These are phyloP conservation scores for Aegilops bicornis DNA, from an alignment of 176 grass and related monocot genomes.

Conservation along the genomic window DNA sequence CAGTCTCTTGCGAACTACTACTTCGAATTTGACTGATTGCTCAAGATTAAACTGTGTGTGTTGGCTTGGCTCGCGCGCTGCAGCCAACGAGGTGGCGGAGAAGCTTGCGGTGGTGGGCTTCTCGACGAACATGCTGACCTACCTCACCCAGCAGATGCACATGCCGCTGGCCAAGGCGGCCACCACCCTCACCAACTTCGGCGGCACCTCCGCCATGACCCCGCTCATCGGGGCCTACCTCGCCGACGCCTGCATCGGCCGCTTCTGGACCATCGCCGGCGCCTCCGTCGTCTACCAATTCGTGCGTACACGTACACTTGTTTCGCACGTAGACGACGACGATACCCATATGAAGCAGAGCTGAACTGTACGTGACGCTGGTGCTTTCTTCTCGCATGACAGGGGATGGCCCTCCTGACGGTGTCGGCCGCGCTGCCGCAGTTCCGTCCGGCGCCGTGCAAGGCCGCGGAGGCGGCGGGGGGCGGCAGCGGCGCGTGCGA, in stretches of 20 bases:
- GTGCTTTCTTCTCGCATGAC: background rate
- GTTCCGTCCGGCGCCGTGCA: conserved; percentile 63
- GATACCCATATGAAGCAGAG: background rate
- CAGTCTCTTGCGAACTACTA: background rate
- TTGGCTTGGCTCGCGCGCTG: background rate
- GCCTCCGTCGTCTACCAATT: conserved; percentile 65
- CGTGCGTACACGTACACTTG: conserved; percentile 18
- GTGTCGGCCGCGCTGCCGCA: conserved; percentile 58
- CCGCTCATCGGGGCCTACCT: conserved; percentile 83
- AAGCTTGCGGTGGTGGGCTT: conserved; percentile 88
- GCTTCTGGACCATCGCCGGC: conserved; percentile 76
- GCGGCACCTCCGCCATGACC: conserved; percentile 62
- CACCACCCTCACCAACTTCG: conserved; percentile 82
- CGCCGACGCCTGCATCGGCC: conserved; percentile 72
- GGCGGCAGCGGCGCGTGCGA: conserved; percentile 23
- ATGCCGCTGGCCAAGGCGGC: conserved; percentile 77
- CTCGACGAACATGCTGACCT: conserved; percentile 78
- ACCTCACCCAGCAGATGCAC: conserved; percentile 81
- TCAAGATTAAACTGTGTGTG: background rate
- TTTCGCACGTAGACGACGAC: background rate
- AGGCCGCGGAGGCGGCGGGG: background rate
- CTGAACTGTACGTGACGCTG: background rate
- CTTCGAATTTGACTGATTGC: background rate
- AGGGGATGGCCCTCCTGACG: conserved; percentile 79
- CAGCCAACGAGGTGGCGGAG: conserved; percentile 83